These are phyloP conservation scores for Zasmidium angulare DNA, from an alignment of 2,329 filamentous ascomycete genomes.

Conservation along the genomic window DNA sequence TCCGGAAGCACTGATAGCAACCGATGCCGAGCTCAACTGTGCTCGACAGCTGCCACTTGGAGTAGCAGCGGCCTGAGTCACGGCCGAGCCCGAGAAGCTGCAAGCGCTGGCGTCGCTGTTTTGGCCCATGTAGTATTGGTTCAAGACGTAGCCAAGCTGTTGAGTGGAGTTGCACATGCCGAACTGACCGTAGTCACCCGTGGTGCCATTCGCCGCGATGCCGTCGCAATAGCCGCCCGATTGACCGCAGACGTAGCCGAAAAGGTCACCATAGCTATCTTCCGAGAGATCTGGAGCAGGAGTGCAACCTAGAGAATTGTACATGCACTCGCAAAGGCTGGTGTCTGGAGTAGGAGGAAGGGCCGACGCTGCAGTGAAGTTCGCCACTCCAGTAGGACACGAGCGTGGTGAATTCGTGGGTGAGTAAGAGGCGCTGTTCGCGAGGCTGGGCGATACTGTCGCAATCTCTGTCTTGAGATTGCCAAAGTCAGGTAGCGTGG, in stretches of 20 bases:
- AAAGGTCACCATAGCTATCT: conserved; percentile 65
- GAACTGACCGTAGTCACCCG: conserved; percentile 73
- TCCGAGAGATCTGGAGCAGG: conserved; percentile 58
- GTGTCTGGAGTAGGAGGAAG: conserved; percentile 84
- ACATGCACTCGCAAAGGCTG: conserved; percentile 82
- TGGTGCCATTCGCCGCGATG: conserved; percentile 66
- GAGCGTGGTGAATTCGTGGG: conserved; percentile 66
- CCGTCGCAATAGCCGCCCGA: conserved; percentile 59
- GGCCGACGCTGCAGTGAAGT: conserved; percentile 66
- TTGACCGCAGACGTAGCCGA: conserved; percentile 69
- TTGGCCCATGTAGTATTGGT: conserved; percentile 67
- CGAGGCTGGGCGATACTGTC: conserved; percentile 64
- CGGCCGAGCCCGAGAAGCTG: conserved; percentile 67
- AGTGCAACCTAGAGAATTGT: conserved; percentile 67
- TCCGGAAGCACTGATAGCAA: conserved; percentile 50
- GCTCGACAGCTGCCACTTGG: conserved; percentile 54
- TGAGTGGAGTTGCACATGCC: conserved; percentile 70
- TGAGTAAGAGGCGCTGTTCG: conserved; percentile 66
- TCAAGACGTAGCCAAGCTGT: conserved; percentile 71
- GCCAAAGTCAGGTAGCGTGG: conserved; percentile 71
- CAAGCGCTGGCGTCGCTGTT: conserved; percentile 59
- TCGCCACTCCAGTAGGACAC: conserved; percentile 66
- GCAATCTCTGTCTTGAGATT: conserved; percentile 69
- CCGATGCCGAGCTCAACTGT: conserved; percentile 62
- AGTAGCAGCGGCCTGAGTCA: conserved; percentile 50